These are phyloP conservation scores for Chytriomyces sp. DNA, from an alignment of 192 early-diverging fungal genomes.

Conservation along the genomic window DNA sequence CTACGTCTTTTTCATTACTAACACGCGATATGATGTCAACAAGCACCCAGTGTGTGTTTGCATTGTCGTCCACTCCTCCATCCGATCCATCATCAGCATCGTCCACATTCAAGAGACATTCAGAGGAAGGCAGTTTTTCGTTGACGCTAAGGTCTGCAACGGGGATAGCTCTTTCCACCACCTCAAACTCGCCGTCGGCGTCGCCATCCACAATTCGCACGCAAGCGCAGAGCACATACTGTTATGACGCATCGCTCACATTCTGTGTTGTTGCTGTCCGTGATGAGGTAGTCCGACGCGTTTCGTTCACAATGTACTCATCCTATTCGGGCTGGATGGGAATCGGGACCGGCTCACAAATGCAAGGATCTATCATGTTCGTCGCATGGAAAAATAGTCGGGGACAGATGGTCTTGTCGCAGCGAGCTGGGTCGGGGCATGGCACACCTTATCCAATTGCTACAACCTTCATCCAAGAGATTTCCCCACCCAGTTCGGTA, in stretches of 20 bases:
- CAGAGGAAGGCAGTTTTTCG: too few relatives aligned
- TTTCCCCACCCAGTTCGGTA: not conserved
- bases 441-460: not conserved
- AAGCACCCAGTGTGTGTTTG: too few relatives aligned
- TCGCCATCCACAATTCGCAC: too few relatives aligned
- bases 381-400: slow-evolving; percentile 34
- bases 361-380: slow-evolving; percentile 32
- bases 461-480: not conserved
- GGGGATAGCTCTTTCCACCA: too few relatives aligned
- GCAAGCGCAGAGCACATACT: not conserved
- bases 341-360: slow-evolving; percentile 32
- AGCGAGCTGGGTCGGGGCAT: slow-evolving; percentile 25
- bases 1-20: too few relatives aligned
- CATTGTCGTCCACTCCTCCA: too few relatives aligned
- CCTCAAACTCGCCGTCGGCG: too few relatives aligned
- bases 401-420: slow-evolving; percentile 19
- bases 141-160: too few relatives aligned
- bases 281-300: not conserved
- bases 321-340: slow-evolving; percentile 28
- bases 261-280: not conserved
- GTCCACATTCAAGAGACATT: too few relatives aligned
- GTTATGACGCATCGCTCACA: not conserved
- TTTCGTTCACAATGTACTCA: slow-evolving; percentile 3
- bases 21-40: too few relatives aligned
- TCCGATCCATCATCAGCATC: too few relatives aligned